Evolutionary conservation across 1,284 basidiomycete genomes (phyloP), one percentile per base, ranked within the genome.

Genomic region (Lignosus rhinocerotis): DNA sequence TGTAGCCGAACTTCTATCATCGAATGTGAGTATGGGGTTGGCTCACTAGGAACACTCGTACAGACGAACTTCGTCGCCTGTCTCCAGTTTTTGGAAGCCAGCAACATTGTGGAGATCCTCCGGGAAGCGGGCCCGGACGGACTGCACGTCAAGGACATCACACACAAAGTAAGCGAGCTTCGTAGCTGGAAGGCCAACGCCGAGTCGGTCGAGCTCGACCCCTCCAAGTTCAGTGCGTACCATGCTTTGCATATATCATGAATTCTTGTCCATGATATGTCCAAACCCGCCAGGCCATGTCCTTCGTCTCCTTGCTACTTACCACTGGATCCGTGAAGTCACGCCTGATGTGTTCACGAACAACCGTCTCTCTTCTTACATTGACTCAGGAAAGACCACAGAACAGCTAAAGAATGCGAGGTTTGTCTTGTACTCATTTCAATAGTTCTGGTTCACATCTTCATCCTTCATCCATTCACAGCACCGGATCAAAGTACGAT

Each of bases 261-360:
- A 12, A 11, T 2, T 5, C 17, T 50, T 1, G 6, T 25, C n/a
- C 14, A 39, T 19, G 16, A 1, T 16, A 58, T n/a, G 32, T 16
- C 41, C 8, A 34, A 41, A 4, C 30, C 33, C 32, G 9, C 31
- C 46, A 87, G 86, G 84, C 0, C 85, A 85, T 63, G 77, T 86
- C 21, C 76, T 91, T 39, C 84, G 88, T 33, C 75, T 90, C 17
- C 79, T 91, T 21, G 85, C 87, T 14, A 88, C 87, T 0, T 85
- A 88, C 66, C 88, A 90, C 67, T 78, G 89, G 55, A 75, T 88
- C 32, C 76, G 78, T 34, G 88, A 91, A 70, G 75, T 81, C 2
- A 72, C 76, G 9, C 87, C 86, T 9, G 82, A 90, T 65, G 82
- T 85, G 1, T 91, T 91, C 64, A 76, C 86, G 7, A 78, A 82